Evolutionary conservation across 169 alveolate species (phyloP), one percentile per base, ranked within the genome.

Genomic region (Miamiensis avidus): DNA sequence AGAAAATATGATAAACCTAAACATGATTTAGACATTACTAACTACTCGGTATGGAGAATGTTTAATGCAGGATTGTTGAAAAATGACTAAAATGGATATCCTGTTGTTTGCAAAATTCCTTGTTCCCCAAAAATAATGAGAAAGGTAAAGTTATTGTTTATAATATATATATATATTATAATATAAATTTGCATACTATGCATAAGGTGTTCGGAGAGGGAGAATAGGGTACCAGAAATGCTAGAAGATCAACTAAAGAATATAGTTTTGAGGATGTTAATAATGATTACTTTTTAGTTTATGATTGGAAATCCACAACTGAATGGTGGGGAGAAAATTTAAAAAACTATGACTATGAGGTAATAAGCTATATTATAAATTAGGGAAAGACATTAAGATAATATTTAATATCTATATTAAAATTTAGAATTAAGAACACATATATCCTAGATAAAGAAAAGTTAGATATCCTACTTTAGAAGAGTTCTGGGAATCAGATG

Each of bases 401-500:
- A 29, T 73, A 15, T 73, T 15, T 15, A 29, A 6, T 73, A 28
- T 78, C 49, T 78, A 0, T 64, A 33, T 34, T 27, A 0, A 16
- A 34, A 28, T 0, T 28, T 49, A 79, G 84, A 34, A 79, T 49
- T 79, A 79, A 64, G 84, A 79, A 26, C n/a, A 79, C 20, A 74
- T 79, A 27, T 33, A 34, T 29, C 32, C 26, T 29, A 79, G 64
- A 79, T 29, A 79, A 28, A 79, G 84, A 79, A 79, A 79, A 32
- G 20, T n/a, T 26, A 28, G 26, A 1, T 74, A 79, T 20, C 84
- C 86, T n/a, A 78, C 87, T 64, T 72, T 31, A 75, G 82, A 86
- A 25, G 86, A 86, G 28, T 86, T 86, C 73, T 86, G 90, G 90
- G 82, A 75, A 28, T 31, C 74, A 27, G 87, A 86, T 29, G 83